Evolutionary conservation across 495 filamentous ascomycete genomes (phyloP), one percentile per base, ranked within the genome.

Genomic region (Penicillium cosmopolitanum): DNA sequence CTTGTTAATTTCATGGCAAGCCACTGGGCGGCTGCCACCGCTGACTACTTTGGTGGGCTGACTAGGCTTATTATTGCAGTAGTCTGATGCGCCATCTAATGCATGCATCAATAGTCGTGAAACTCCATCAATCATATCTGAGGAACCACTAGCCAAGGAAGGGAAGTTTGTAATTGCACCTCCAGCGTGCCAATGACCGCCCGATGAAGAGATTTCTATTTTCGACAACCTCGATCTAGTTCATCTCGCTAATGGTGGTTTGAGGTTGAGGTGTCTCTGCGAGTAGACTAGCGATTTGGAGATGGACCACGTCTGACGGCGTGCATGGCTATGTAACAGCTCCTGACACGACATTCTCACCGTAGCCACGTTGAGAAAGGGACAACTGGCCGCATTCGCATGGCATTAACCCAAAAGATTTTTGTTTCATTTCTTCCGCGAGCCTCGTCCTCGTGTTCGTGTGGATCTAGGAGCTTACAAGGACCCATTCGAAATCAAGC

Each of bases 81-180:
- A 40, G 50, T 46, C 36, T 13, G 6, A 19, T 40, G 16, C 50
- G 50, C 36, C 56, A 58, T 16, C 13, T 5, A 36, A 44, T 46
- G 44, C 42, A 46, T 51, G 55, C 51, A 58, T 44, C 15, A 42
- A 36, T 33, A 52, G 40, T 5, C 19, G 42, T 50, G 55, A 58
- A 63, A 55, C 55, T 53, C 60, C 60, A 46, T 63, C 60, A 63
- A 63, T 63, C 60, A 63, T 31, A 35, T 38, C 9, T 10, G 11
- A 1, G 10, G 23, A 48, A 53, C 40, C 46, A 31, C 18, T 46
- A 50, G 12, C 40, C 6, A 40, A 51, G n/a, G 46, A 28, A 15
- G 9, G 42, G 9, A 23, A 15, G 3, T 9, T 10, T 11, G 15
- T 5, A 12, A 44, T 44, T 44, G 42, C 13, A 44, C 9, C 10